Base-by-base conservation (phyloP, 805 yeast genomes). In the Ogataea nitratoaversa region DNA sequence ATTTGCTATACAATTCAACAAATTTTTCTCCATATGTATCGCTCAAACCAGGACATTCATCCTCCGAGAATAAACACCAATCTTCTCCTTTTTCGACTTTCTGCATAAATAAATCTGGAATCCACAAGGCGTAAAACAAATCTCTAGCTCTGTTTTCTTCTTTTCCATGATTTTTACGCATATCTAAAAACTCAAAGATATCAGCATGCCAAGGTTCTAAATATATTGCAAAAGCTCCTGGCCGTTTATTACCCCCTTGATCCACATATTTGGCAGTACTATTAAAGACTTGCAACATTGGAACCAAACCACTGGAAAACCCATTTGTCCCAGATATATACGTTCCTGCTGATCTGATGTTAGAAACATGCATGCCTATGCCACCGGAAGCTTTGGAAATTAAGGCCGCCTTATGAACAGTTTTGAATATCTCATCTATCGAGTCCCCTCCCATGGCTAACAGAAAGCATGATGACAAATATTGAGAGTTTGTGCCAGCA, bases 141-240 rank as follows among this genome's bases (percentile, higher is more conserved):
- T 91, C 98, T 56, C 98, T 77, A 1, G 99, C 96, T 56, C 97
- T 77, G 50, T 78, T 68, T 63, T 91, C 98, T 64, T 91, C 97
- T 54, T 87, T 89, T 38, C 97, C 98, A 59, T 90, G 96, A 58
- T 89, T 91, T 67, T 91, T 90, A 56, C 93, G 78, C 50, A 91
- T 70, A 43, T 90, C 91, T 39, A 91, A 63, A 55, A 91, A 83
- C 44, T 85, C 95, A 61, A 87, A 84, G 27, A 91, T 73, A 55
- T 91, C 99, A 9, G 84, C 77, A 60, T 91, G 99, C 99, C 99
- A 91, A 41, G 99, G 97, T 66, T 91, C 99, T 28, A 91, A 63
- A 65, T 90, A 91, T 28, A 89, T 66, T 27, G 96, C 96, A 64
- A 91, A 85, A 3, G 99, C 99, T 47, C 98, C 98, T 0, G 99